Evolutionary conservation across 108 stramenopile species (phyloP), one percentile per base, ranked within the genome.

Genomic region (Fragilariopsis cylindrus): DNA sequence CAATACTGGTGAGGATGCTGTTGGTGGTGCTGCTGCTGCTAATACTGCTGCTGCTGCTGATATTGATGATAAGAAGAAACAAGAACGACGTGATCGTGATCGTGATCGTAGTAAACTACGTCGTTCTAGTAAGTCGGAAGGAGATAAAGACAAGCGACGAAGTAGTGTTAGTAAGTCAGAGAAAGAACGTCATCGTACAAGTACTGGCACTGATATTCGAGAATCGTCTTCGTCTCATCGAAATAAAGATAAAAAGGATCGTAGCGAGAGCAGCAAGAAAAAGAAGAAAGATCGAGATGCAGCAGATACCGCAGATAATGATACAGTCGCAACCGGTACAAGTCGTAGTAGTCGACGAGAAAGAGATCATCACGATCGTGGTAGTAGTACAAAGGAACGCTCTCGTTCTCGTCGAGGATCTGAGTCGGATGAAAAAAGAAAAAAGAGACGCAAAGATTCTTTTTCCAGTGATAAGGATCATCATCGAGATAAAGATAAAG

Each of bases 381-480:
- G 13, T 12, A 9, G 13, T 13, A 52, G 50, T 13, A 30, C 30
- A 30, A 52, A 13, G 50, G 50, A 52, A 52, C 9, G 50, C 9
- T 12, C 50, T 12, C 50, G 50, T 52, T 12, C 50, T 12, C 13
- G 12, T 12, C 50, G 50, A 9, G 12, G 50, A 52, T 9, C 50
- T 52, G 47, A 71, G 72, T 63, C 64, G 74, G 62, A 73, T 39
- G 69, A 58, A 18, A 68, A 58, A 57, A 11, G 60, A 56, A 55
- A 71, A 15, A 52, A 76, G 44, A 53, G 58, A 57, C 75, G 67
- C 15, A 47, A 52, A 18, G 65, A 64, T 52, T 18, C 9, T 41
- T 44, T 15, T 11, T 15, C 57, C 7, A 48, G 69, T 7, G 48
- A 54, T 54, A 16, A 54, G 16, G 53, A 40, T 3, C 8, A 56